Evolutionary conservation across 805 yeast genomes (phyloP), one percentile per base, ranked within the genome.

Genomic region (Pichia occidentalis): DNA sequence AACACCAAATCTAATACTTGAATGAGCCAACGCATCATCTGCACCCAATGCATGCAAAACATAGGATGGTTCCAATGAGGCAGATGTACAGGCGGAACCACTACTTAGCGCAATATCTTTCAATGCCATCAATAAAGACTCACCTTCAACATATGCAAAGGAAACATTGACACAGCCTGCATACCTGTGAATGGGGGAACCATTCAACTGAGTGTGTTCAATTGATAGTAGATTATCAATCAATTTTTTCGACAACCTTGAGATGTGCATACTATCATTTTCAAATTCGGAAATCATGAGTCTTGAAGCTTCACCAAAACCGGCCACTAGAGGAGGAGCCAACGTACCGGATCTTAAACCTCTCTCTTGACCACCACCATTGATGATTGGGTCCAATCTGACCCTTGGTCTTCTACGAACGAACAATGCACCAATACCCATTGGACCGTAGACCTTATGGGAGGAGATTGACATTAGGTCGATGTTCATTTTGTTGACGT

Each of bases 301-400:
- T 56, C 95, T 73, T 29, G 96, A 92, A 23, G 98, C 98, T 64
- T 92, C 97, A 45, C 98, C 98, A 59, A 92, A 86, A 0, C 98
- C 98, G 24, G 87, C 80, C 29, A 90, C 85, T 55, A 87, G 70
- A 17, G 97, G 95, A n/a, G 98, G 95, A 4, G 98, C 88, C 57
- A 92, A 72, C 21, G 98, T 92, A 44, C 98, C 98, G 5, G 95
- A 84, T 65, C 98, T 75, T 54, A 92, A 70, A 43, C 98, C 98
- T 68, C 98, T 82, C 67, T 92, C 98, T 67, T 92, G 98, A 37
- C 98, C 98, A 65, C 98, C 98, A 49, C 98, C 98, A 43, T 87
- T 82, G 50, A 92, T 84, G 39, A 92, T 69, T 17, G 98, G 96
- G 48, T 88, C 97, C 45, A 92, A 60, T 73, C 98, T 83, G 34